A percentile compares a stretch with the other conserved stretches of the same genome.
Conservation (phyloP, 257 asterid genomes). For the Nicotiana sylvestris region DNA sequence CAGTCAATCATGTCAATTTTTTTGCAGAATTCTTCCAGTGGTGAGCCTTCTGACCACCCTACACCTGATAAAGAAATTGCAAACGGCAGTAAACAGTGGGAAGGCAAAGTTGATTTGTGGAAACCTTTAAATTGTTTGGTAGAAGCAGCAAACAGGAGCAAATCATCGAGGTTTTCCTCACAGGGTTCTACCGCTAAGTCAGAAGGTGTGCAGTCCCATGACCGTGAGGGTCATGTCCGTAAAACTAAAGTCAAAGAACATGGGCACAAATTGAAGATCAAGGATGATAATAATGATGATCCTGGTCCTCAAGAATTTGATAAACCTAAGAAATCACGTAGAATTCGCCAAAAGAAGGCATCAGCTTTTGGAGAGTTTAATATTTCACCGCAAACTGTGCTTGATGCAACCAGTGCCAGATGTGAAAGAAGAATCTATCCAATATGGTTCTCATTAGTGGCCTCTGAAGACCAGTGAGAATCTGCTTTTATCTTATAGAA, state of each 20-base stretch:
- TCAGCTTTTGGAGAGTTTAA: slow-evolving; percentile 45
- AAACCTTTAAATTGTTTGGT: slow-evolving; percentile 91
- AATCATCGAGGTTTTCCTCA: slow-evolving; percentile 53
- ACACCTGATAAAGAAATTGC: slow-evolving; percentile 45
- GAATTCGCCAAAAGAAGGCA: slow-evolving; percentile 63
- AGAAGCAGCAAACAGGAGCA: slow-evolving; percentile 93
- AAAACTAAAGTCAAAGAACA: slow-evolving; percentile 60
- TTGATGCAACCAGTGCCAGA: slow-evolving; percentile 53
- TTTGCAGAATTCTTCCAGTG: slow-evolving; percentile 56
- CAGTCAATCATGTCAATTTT: slow-evolving; percentile 18
- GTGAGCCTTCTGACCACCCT: slow-evolving; percentile 50
- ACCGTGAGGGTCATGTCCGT: slow-evolving; percentile 44
- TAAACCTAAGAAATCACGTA: slow-evolving; percentile 67
- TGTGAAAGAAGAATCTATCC: slow-evolving; percentile 58
- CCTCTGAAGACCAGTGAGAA: slow-evolving; percentile 75
- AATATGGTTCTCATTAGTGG: slow-evolving; percentile 88
- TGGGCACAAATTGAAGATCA: slow-evolving; percentile 54
- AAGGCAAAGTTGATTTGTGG: slow-evolving; percentile 85
- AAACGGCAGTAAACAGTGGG: slow-evolving; percentile 55
- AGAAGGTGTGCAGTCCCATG: slow-evolving; percentile 45
- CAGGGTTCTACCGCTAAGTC: slow-evolving; percentile 61
- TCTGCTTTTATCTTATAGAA: slow-evolving; percentile 11
- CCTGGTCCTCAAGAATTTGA: slow-evolving; percentile 49
- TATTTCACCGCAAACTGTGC: slow-evolving; percentile 67
- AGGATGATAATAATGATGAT: slow-evolving; percentile 54